Conservation (phyloP, 305 asterid genomes). For the Andrographis paniculata region DNA sequence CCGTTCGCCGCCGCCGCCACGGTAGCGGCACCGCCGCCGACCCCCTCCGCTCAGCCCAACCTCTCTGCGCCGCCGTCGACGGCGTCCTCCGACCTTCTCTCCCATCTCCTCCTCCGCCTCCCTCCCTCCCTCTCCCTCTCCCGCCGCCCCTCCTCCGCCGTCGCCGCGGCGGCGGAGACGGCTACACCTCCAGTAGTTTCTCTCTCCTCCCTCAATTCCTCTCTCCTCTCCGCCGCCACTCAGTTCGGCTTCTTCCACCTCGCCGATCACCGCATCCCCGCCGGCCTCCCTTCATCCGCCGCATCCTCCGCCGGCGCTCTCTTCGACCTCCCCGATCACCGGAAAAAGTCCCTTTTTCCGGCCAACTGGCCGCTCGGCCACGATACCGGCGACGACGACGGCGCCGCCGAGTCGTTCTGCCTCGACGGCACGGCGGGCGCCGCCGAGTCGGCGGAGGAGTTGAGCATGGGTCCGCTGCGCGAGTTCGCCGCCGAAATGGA, state of each 20-base stretch:
- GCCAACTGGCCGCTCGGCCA: slow-evolving; percentile 68
- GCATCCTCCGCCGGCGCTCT: slow-evolving; percentile 34
- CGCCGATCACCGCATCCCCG: slow-evolving; percentile 35
- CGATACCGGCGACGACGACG: slow-evolving; percentile 27
- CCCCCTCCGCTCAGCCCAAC: slow-evolving; percentile 41
- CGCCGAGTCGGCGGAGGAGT: slow-evolving; percentile 23
- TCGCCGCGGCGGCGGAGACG: slow-evolving; percentile 19
- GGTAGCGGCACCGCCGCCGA: slow-evolving; percentile 68
- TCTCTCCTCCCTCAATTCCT: slow-evolving; percentile 22
- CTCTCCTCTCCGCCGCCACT: slow-evolving; percentile 42
- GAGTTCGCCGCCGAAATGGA: slow-evolving; percentile 45
- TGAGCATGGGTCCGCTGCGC: slow-evolving; percentile 27
- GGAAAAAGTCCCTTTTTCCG: slow-evolving; percentile 34
- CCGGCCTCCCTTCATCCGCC: slow-evolving; percentile 35
- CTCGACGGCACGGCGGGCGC: slow-evolving; percentile 33
- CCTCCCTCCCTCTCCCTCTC: slow-evolving; percentile 46
- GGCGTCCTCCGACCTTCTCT: slow-evolving; percentile 28
- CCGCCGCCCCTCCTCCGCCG: slow-evolving; percentile 25
- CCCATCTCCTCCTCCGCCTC: slow-evolving; percentile 57
- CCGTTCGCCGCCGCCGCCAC: slow-evolving; percentile 51
- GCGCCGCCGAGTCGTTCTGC: slow-evolving; percentile 38
- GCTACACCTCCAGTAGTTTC: slow-evolving; percentile 19
- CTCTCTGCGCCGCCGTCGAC: background rate
- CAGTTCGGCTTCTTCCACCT: slow-evolving; percentile 66
- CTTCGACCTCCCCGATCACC: slow-evolving; percentile 36